Evolutionary conservation across 495 filamentous ascomycete species (phyloP).

Genomic region (Aeminium ludgeri): DNA sequence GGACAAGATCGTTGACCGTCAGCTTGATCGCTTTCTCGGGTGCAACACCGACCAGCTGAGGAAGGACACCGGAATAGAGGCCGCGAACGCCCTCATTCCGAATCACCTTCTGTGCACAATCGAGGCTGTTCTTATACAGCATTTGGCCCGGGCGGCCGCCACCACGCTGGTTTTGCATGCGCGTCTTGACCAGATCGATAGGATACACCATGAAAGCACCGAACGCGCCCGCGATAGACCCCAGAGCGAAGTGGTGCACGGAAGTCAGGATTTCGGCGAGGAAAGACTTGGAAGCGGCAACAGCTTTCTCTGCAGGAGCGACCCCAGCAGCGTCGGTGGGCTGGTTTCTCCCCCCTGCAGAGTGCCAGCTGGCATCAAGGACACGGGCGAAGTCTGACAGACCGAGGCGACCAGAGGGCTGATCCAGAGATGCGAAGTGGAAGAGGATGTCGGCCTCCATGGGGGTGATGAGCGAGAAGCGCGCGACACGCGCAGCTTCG

Average conservation of each 20-base stretch:
- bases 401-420: slow-evolving; percentile 67
- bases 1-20: slow-evolving; percentile 87
- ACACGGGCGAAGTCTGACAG: slow-evolving; percentile 84
- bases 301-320: slow-evolving; percentile 30
- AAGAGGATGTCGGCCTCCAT: slow-evolving; percentile 99
- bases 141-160: slow-evolving; percentile 61
- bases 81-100: slow-evolving; percentile 79
- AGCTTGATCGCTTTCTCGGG: slow-evolving; percentile 99
- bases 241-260: slow-evolving; percentile 74
- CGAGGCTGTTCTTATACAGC: slow-evolving; percentile 89
- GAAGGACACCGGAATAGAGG: slow-evolving; percentile 83
- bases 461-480: slow-evolving; percentile 87
- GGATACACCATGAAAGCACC: slow-evolving; percentile 98
- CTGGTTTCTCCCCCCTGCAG: slow-evolving; percentile 28
- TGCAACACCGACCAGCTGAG: slow-evolving; percentile 89
- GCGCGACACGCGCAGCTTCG: slow-evolving; percentile 73
- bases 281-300: slow-evolving; percentile 32
- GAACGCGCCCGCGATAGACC: slow-evolving; percentile 83
- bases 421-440: slow-evolving; percentile 88
- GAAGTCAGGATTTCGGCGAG: slow-evolving; percentile 55
- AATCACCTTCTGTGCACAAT: slow-evolving; percentile 84
- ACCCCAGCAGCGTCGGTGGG: slow-evolving; percentile 18
- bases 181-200: slow-evolving; percentile 95
- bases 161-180: slow-evolving; percentile 97
- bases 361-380: slow-evolving; percentile 78